Percentiles rank a stretch among this genome's conserved stretches.
phyloP scores from a whole-genome alignment of 164 flowering plant species.

The Cinnamomum chago region DNA sequence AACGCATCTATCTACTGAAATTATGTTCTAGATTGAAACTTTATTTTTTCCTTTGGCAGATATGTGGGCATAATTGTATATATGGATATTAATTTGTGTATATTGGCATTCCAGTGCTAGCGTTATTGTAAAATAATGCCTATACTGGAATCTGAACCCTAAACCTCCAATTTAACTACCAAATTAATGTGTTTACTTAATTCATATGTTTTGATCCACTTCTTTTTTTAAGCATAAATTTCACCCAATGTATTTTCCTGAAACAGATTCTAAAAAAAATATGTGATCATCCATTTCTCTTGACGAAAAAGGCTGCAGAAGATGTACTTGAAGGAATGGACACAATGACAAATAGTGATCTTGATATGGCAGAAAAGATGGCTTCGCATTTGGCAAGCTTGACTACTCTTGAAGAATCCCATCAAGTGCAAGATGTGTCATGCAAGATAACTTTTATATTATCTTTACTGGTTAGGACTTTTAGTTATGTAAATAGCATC shows the following conservation, averaged over 20 bases:
- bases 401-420: conserved; percentile 37
- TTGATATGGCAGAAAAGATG: conserved; percentile 59
- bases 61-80: too few relatives aligned
- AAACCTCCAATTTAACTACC: too few relatives aligned
- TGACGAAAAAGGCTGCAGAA: conserved; percentile 94
- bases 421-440: conserved; percentile 57
- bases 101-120: too few relatives aligned
- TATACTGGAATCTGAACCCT: too few relatives aligned
- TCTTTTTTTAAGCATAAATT: not conserved
- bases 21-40: not conserved
- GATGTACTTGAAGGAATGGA: conserved; percentile 95
- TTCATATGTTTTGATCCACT: not conserved
- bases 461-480: conserved; percentile 65
- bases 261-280: conserved; percentile 91
- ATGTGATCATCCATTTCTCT: conserved; percentile 93
- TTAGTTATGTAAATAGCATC: not conserved
- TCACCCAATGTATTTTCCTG: conserved; percentile 3
- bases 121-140: too few relatives aligned
- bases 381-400: conserved; percentile 68
- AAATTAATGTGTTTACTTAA: too few relatives aligned
- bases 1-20: too few relatives aligned
- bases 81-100: too few relatives aligned
- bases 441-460: conserved; percentile 90
- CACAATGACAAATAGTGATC: conserved; percentile 55
- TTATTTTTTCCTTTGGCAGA: not conserved